Conservation (phyloP, 225 moss, liverwort and hornwort species). For the Pseudoscleropodium purum region DNA sequence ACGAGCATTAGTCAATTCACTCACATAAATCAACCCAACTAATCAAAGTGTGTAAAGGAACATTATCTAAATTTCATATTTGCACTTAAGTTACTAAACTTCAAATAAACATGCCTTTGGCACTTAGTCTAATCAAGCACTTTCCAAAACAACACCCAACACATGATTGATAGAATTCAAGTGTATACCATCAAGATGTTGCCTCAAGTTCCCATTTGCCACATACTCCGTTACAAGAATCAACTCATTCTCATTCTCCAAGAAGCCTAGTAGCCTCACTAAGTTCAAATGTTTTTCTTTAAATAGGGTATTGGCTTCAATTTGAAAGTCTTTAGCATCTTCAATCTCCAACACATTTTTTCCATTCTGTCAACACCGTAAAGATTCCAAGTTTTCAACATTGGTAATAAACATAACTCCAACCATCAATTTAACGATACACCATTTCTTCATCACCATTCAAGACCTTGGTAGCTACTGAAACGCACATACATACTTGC, state of each 20-base stretch:
- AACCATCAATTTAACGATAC: too few relatives aligned
- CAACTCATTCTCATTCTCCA: background rate
- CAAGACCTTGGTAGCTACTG: too few relatives aligned
- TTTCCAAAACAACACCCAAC: background rate
- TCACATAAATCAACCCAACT: background rate
- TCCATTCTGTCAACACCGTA: too few relatives aligned
- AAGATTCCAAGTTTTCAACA: too few relatives aligned
- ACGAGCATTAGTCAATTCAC: background rate
- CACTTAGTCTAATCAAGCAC: background rate
- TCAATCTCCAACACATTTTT: too few relatives aligned
- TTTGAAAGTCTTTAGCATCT: too few relatives aligned
- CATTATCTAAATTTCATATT: background rate
- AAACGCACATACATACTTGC: too few relatives aligned
- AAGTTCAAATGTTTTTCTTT: background rate
- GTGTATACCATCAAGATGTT: background rate
- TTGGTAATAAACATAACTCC: too few relatives aligned
- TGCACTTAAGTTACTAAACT: background rate
- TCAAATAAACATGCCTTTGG: background rate
- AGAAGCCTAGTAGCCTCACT: background rate
- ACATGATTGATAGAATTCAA: background rate
- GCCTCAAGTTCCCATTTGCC: background rate
- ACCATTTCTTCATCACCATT: too few relatives aligned
- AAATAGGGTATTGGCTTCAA: too few relatives aligned
- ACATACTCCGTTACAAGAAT: background rate
- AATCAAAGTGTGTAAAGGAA: too few relatives aligned